Evolutionary conservation across 2,329 filamentous ascomycete species (phyloP).

Genomic region (Claviceps africana): DNA sequence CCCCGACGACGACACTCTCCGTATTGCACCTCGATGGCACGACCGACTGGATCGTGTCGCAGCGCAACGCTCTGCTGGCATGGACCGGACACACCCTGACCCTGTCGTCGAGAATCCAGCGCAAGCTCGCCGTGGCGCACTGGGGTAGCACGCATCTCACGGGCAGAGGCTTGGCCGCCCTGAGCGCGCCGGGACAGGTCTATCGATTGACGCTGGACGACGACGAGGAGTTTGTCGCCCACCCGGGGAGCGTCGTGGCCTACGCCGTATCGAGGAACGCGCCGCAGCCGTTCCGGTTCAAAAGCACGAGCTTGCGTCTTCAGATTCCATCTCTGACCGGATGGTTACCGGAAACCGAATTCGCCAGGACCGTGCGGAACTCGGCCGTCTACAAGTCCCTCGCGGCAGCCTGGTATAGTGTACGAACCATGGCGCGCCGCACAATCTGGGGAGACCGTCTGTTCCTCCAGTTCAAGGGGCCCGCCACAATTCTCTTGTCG

Average conservation of each 20-base stretch:
- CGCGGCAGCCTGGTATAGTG: constrained; percentile 46
- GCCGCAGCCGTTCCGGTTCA: constrained; percentile 77
- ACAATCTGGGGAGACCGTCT: constrained; percentile 89
- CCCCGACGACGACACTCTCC: constrained; percentile 72
- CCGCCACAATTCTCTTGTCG: constrained; percentile 73
- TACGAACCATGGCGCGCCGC: constrained; percentile 64
- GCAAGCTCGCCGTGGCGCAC: constrained; percentile 61
- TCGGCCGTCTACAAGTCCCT: constrained; percentile 60
- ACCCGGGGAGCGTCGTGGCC: constrained; percentile 82
- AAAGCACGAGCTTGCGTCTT: constrained; percentile 58
- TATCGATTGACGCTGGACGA: constrained; percentile 71
- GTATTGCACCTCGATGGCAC: constrained; percentile 85
- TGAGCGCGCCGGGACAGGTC: constrained; percentile 77
- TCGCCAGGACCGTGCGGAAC: constrained; percentile 57
- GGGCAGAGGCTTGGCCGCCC: constrained; percentile 71
- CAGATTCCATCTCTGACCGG: constrained; percentile 60
- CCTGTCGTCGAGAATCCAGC: constrained; percentile 62
- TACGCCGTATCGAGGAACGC: constrained; percentile 64
- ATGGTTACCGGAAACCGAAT: constrained; percentile 55
- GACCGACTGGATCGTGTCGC: constrained; percentile 86
- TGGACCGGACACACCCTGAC: constrained; percentile 86
- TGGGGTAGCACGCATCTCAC: constrained; percentile 88
- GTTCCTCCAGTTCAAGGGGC: constrained; percentile 81
- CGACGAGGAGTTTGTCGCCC: constrained; percentile 81
- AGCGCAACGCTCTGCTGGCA: constrained; percentile 77